phyloP scores from a whole-genome alignment of 108 stramenopile species.

The Nitzschia palea region DNA sequence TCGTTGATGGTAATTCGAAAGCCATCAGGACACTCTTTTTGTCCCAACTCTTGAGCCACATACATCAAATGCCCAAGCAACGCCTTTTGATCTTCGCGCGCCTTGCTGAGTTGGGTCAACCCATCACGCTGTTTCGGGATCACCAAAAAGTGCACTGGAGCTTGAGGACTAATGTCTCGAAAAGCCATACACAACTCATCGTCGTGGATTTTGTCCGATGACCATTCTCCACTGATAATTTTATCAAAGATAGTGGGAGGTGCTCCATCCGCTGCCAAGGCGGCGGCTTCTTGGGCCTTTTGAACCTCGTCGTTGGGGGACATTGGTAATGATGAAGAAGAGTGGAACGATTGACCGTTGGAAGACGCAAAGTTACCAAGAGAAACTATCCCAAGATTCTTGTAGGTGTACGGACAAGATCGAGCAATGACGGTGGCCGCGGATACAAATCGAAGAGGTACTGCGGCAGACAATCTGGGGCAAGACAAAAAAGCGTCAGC shows the following conservation, averaged over 20 bases:
- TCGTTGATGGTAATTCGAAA: constrained; percentile 96
- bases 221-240: constrained; percentile 79
- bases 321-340: neutral
- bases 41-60: constrained; percentile 86
- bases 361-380: neutral
- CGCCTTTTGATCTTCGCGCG: constrained; percentile 87
- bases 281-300: constrained; percentile 62
- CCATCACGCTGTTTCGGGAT: constrained; percentile 97
- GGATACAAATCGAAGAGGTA: neutral
- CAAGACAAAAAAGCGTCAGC: no score
- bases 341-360: neutral
- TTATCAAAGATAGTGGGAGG: constrained; percentile 94
- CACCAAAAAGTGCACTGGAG: constrained; percentile 92
- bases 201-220: constrained; percentile 89
- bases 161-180: constrained; percentile 92
- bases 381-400: neutral
- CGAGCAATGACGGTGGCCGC: neutral
- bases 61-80: constrained; percentile 95
- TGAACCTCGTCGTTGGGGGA: constrained; percentile 30
- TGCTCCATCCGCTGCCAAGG: constrained; percentile 56
- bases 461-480: no score
- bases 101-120: constrained; percentile 87
- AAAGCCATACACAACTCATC: constrained; percentile 93
- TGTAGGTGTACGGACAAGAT: neutral
- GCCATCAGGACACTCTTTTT: constrained; percentile 84